A percentile compares a stretch with the other conserved stretches of the same genome.
Conservation (phyloP, 106 monocot species). For the Dactylorhiza incarnata region DNA sequence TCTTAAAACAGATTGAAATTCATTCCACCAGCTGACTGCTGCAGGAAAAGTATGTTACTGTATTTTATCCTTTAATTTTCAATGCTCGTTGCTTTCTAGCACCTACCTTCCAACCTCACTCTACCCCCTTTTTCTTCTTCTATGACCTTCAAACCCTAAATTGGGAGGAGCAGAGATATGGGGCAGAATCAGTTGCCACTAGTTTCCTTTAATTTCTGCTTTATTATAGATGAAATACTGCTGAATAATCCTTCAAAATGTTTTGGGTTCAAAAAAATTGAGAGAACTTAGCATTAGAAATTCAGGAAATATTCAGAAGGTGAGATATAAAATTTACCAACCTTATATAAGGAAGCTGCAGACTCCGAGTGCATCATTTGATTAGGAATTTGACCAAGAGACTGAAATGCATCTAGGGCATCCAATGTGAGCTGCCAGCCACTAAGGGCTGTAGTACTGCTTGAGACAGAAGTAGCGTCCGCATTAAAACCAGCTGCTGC, state of each 20-base stretch:
- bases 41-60: too few species aligned
- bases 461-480: constrained; percentile 39
- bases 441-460: constrained; percentile 37
- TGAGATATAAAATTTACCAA: constrained; percentile 8
- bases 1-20: too few species aligned
- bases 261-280: not conserved
- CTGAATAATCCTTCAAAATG: not conserved
- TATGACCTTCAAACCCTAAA: too few species aligned
- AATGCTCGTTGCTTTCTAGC: too few species aligned
- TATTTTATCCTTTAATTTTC: too few species aligned
- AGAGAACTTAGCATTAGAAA: not conserved
- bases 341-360: constrained; percentile 95
- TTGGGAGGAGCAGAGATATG: too few species aligned
- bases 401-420: constrained; percentile 69
- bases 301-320: not conserved
- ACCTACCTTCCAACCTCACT: too few species aligned
- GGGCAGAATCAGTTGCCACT: too few species aligned
- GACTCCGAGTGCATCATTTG: constrained; percentile 81
- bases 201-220: not conserved
- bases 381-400: constrained; percentile 63
- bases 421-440: constrained; percentile 96
- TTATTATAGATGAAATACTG: not conserved
- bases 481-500: constrained; percentile 63
- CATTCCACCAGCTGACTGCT: too few species aligned
- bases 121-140: too few species aligned